phyloP scores from a whole-genome alignment of 2,329 filamentous ascomycete genomes.

The Pseudogymnoascus pannorum region DNA sequence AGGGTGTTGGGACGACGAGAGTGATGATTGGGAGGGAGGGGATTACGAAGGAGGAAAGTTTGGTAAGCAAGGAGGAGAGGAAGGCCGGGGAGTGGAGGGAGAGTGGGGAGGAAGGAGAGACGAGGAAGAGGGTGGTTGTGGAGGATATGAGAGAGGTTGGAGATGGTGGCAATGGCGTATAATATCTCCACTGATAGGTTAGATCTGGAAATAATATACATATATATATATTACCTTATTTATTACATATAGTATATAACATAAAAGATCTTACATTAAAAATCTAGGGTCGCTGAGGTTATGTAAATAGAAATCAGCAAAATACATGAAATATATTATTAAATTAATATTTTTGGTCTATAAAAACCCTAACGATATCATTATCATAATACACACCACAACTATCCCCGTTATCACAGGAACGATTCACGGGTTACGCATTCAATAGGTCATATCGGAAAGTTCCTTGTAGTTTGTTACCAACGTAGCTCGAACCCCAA shows the following conservation, averaged over 20 bases:
- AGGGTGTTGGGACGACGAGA: neutral
- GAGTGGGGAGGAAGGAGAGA: neutral
- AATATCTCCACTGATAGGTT: neutral
- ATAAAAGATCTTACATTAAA: neutral
- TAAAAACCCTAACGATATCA: neutral
- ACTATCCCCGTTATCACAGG: neutral
- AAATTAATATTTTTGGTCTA: neutral
- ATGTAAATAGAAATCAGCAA: too few species aligned
- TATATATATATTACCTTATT: neutral
- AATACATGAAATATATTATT: too few species aligned
- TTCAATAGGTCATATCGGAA: too few species aligned
- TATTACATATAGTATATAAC: neutral
- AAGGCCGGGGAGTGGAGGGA: neutral
- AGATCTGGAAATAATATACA: neutral
- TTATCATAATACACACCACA: neutral
- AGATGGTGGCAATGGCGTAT: neutral
- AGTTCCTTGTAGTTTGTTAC: neutral
- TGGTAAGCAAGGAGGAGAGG: neutral
- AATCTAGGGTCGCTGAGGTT: too few species aligned
- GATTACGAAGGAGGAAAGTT: neutral
- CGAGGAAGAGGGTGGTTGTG: constrained; percentile 9
- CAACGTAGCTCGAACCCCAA: neutral
- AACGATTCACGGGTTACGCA: neutral
- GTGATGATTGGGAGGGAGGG: neutral
- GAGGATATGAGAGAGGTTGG: neutral